Evolutionary conservation across 2,329 filamentous ascomycete genomes (phyloP), one percentile per base, ranked within the genome.

Genomic region (Conoideocrella luteorostrata): DNA sequence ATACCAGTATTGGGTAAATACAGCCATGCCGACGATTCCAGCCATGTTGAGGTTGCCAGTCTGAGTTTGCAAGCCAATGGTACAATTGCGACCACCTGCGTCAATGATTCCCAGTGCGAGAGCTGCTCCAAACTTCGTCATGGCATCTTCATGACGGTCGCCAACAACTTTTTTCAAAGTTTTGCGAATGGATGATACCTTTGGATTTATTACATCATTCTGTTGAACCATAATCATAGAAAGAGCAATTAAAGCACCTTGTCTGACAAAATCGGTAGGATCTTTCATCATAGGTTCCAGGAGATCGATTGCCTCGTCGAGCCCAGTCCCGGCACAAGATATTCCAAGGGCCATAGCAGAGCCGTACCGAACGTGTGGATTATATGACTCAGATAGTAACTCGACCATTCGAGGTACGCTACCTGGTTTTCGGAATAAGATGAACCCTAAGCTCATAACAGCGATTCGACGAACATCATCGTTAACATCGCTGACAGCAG

Each of bases 1-100:
- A 72, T 98, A 98, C 93, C 93, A 98, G 72, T 98, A 98, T 64
- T 98, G 93, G 7, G 90, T 95, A 69, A 98, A 98, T 43, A 98
- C 86, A 22, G 89, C 91, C 82, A 95, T 95, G 54, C 93, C 94
- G 15, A 98, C 90, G 53, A 98, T 95, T 49, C 88, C 94, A 15
- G 90, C 82, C 90, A 98, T 96, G 74, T 98, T 97, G 53, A 98
- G 80, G 62, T 96, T 98, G 51, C 94, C 94, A 1, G 91, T 96
- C 68, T 95, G 93, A 2, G 93, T 98, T 66, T 98, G 93, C 30
- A 98, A 77, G 23, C 91, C 91, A 55, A 98, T 97, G 15, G 93
- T 96, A 75, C 93, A 98, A 70, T 98, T 98, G 48, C 94, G 86
- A 39, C 93, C 93, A 62, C 94, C 93, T 49, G 93, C 93, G 67